Percentiles rank a stretch among this genome's conserved stretches.
Conservation (phyloP, 2,329 filamentous ascomycete species). For the Ambrosiella beaveri region DNA sequence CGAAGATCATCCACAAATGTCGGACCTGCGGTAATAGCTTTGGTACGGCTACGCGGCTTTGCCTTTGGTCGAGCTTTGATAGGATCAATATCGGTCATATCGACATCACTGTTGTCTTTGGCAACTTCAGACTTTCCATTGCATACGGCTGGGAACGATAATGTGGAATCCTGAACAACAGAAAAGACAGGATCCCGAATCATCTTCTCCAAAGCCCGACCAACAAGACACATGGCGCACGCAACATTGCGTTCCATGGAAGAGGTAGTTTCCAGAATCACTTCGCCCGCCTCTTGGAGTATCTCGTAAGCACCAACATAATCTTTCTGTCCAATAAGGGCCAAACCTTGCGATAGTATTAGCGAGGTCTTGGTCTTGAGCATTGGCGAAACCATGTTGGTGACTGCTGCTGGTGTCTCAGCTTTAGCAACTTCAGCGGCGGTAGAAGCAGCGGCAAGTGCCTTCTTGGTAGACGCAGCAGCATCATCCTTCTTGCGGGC, state of each 20-base stretch:
- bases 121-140: conserved; percentile 15
- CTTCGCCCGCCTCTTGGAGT: conserved; percentile 31
- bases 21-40: conserved; percentile 15
- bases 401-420: background rate
- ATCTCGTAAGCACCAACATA: conserved; percentile 40
- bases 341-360: conserved; percentile 24
- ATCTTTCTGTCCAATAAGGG: conserved; percentile 31
- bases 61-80: conserved; percentile 1
- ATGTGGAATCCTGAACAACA: conserved; percentile 78
- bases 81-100: background rate
- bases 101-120: background rate
- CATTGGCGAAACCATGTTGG: conserved; percentile 2
- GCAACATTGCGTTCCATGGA: conserved; percentile 38
- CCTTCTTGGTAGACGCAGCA: background rate
- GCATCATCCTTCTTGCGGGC: background rate
- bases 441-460: background rate
- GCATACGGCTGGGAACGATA: conserved; percentile 61
- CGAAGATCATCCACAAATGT: conserved; percentile 42
- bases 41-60: conserved; percentile 11
- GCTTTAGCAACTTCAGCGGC: background rate
- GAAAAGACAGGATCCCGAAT: conserved; percentile 70
- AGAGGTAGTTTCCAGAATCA: conserved; percentile 14
- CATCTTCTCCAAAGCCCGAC: conserved; percentile 55
- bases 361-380: conserved; percentile 22
- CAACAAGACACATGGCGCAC: conserved; percentile 49